Percentiles rank a stretch among this genome's conserved stretches.
These are phyloP conservation scores for Pleurotus citrinopileatus DNA, from an alignment of 768 basidiomycete genomes.

Conservation along the genomic window DNA sequence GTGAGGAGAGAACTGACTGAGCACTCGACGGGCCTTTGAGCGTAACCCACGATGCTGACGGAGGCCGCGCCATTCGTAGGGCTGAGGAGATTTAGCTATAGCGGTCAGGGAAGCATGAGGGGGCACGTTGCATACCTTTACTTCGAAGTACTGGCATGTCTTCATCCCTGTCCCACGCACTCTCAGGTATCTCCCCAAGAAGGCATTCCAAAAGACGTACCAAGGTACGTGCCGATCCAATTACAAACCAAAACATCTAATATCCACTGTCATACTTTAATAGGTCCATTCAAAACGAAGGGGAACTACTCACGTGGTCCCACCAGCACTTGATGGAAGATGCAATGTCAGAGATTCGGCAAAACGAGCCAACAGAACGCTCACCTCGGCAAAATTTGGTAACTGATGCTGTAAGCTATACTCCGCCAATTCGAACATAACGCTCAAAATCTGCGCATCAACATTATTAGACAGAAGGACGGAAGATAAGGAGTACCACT, in stretches of 20 bases:
- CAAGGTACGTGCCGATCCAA: conserved; percentile 83
- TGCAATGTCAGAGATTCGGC: conserved; percentile 15
- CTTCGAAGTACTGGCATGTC: conserved; percentile 83
- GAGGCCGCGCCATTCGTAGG: conserved; percentile 83
- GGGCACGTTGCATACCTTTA: conserved; percentile 54
- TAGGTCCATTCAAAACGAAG: conserved; percentile 12
- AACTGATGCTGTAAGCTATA: conserved; percentile 86
- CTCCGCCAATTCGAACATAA: conserved; percentile 87
- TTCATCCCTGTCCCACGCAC: conserved; percentile 64
- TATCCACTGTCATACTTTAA: conserved; percentile 58
- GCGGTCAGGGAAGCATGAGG: conserved; percentile 13
- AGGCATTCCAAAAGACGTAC: conserved; percentile 30
- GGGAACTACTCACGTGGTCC: conserved; percentile 68
- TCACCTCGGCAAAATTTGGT: conserved; percentile 84
- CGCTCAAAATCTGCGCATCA: conserved; percentile 66
- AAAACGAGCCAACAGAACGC: conserved; percentile 20
- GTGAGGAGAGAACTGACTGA: conserved; percentile 84
- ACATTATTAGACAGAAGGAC: conserved; percentile 12
- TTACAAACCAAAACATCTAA: conserved; percentile 86
- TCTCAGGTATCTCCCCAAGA: conserved; percentile 11
- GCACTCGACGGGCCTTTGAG: conserved; percentile 74
- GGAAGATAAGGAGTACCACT: conserved; percentile 17
- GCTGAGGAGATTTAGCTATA: conserved; percentile 38
- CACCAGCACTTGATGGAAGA: conserved; percentile 74
- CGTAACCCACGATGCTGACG: conserved; percentile 74